Conservation (phyloP, 2,329 filamentous ascomycete species). For the Paraconiothyrium sp. region DNA sequence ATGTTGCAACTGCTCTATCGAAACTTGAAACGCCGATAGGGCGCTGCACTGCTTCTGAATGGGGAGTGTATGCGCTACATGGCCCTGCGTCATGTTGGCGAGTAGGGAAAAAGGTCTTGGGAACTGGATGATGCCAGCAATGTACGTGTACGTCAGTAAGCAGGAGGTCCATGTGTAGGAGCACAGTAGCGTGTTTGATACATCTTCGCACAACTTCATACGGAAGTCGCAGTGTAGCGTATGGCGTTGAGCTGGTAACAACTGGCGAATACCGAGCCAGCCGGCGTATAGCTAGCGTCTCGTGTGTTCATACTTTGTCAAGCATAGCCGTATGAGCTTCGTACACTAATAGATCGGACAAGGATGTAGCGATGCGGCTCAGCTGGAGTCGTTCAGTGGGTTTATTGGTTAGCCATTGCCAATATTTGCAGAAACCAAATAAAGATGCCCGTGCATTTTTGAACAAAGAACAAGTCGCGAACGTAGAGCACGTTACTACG, state of each 20-base stretch:
- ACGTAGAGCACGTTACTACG: background rate
- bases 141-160: background rate
- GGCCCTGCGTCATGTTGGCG: background rate
- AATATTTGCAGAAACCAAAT: conserved; percentile 8
- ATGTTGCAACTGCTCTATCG: conserved; percentile 7
- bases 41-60: background rate
- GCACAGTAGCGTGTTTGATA: conserved; percentile 6
- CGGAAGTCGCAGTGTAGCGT: background rate
- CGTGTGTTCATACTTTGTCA: background rate
- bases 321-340: background rate
- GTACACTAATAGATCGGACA: background rate
- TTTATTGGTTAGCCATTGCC: conserved; percentile 13
- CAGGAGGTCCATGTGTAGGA: conserved; percentile 3
- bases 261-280: background rate
- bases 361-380: conserved; percentile 7
- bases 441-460: conserved; percentile 5
- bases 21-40: background rate
- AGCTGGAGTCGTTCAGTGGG: conserved; percentile 1
- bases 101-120: background rate
- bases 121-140: conserved; percentile 8
- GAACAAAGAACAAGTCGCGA: background rate
- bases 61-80: background rate
- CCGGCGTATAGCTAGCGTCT: background rate
- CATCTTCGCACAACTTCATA: background rate
- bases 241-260: conserved; percentile 1